phyloP scores from a whole-genome alignment of 441 rosid genomes.

The Sinapis alba region DNA sequence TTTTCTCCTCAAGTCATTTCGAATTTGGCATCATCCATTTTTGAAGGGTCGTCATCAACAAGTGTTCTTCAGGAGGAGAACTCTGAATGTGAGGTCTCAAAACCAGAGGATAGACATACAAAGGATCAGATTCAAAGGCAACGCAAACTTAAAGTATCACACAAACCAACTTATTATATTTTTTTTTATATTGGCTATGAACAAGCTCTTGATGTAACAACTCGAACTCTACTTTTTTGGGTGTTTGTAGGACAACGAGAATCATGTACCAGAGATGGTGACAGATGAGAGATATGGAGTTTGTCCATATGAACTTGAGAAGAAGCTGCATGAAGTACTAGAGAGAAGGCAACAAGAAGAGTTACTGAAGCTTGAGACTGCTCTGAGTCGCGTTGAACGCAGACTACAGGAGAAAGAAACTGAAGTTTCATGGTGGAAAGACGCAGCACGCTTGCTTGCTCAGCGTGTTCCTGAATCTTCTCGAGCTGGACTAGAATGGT shows the following conservation, averaged over 20 bases:
- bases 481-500: constrained; percentile 34
- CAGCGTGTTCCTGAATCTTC: constrained; percentile 54
- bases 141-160: constrained; percentile 41
- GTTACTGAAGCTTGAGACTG: constrained; percentile 60
- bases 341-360: not conserved
- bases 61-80: constrained; percentile 43
- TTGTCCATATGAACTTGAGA: constrained; percentile 65
- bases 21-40: constrained; percentile 37
- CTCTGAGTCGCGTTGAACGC: constrained; percentile 47
- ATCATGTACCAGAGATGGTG: constrained; percentile 31
- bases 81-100: constrained; percentile 42
- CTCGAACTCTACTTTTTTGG: not conserved
- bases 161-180: not conserved
- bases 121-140: constrained; percentile 30
- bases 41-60: constrained; percentile 41
- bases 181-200: not conserved
- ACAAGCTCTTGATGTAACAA: not conserved
- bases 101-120: constrained; percentile 43
- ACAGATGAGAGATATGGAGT: constrained; percentile 48
- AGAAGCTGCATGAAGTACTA: constrained; percentile 56
- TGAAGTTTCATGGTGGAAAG: constrained; percentile 90
- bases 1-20: constrained; percentile 40
- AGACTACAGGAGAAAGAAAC: constrained; percentile 70
- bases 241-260: constrained; percentile 11
- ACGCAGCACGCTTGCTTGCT: constrained; percentile 58